Evolutionary conservation across 2,329 filamentous ascomycete genomes (phyloP).

Genomic region (Thelonectria blattea): DNA sequence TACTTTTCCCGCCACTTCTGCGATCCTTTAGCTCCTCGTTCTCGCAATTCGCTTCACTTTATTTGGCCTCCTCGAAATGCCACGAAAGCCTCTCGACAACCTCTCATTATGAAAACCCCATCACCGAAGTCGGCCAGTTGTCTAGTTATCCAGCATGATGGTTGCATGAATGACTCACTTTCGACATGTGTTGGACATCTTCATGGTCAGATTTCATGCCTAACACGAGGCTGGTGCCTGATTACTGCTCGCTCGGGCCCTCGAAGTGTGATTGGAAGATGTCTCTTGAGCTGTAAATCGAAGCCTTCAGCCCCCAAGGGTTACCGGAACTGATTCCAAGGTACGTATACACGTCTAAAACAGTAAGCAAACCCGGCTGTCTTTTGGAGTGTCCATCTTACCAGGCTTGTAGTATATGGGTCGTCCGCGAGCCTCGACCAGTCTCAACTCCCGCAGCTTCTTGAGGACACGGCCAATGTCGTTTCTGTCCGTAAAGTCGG

Average conservation of each 20-base stretch:
- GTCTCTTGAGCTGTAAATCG: conserved; percentile 58
- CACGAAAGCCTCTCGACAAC: not conserved
- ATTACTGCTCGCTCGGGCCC: too few species aligned
- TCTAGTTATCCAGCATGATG: not conserved
- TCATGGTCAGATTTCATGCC: not conserved
- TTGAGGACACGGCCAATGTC: conserved; percentile 74
- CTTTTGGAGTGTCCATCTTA: conserved; percentile 43
- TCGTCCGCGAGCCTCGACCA: conserved; percentile 56
- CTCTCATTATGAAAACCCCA: not conserved
- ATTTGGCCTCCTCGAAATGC: not conserved
- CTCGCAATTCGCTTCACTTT: not conserved
- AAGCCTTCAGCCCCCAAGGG: conserved; percentile 65
- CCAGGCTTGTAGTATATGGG: conserved; percentile 81
- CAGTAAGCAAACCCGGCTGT: conserved; percentile 21
- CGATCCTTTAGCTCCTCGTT: not conserved
- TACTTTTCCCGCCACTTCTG: not conserved
- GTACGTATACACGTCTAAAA: conserved; percentile 70
- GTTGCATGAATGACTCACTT: not conserved
- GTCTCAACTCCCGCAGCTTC: conserved; percentile 65
- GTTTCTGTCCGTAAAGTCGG: conserved; percentile 70
- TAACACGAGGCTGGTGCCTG: not conserved
- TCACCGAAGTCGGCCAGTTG: not conserved
- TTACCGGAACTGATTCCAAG: conserved; percentile 67
- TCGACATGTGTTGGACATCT: not conserved
- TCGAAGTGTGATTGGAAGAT: conserved; percentile 34